Conservation (phyloP, 129 eudicot species). For the Helichrysum umbraculigerum region DNA sequence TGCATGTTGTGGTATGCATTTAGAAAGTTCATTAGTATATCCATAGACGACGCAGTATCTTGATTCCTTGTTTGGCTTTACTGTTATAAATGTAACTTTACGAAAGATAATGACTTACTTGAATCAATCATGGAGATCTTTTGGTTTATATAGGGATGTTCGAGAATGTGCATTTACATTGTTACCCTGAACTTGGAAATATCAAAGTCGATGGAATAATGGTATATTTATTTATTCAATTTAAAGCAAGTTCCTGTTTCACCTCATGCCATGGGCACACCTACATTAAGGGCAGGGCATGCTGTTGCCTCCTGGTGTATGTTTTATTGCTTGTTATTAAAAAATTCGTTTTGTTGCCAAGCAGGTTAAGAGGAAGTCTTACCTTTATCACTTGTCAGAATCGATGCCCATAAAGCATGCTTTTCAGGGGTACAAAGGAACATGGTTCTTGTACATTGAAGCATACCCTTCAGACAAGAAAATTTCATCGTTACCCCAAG, state of each 20-base stretch:
- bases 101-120: background rate
- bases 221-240: conserved; percentile 38
- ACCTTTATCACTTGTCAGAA: conserved; percentile 58
- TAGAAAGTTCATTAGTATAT: background rate
- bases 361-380: conserved; percentile 66
- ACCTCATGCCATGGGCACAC: conserved; percentile 8
- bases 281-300: background rate
- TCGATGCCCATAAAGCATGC: conserved; percentile 59
- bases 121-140: background rate
- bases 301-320: background rate
- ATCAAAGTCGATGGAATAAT: conserved; percentile 48
- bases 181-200: conserved; percentile 63
- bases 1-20: background rate
- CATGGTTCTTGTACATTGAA: conserved; percentile 50
- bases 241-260: background rate
- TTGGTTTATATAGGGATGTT: conserved; percentile 52
- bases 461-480: conserved; percentile 21
- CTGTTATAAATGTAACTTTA: background rate
- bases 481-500: conserved; percentile 13
- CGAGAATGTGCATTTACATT: conserved; percentile 51
- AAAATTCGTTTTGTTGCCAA: conserved; percentile 1
- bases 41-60: background rate
- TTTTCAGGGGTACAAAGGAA: conserved; percentile 39
- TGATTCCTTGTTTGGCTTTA: background rate
- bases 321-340: background rate